A percentile compares a stretch with the other conserved stretches of the same genome.
Conservation (phyloP, 2,329 filamentous ascomycete species). For the Phaeophleospora eucalypticola region DNA sequence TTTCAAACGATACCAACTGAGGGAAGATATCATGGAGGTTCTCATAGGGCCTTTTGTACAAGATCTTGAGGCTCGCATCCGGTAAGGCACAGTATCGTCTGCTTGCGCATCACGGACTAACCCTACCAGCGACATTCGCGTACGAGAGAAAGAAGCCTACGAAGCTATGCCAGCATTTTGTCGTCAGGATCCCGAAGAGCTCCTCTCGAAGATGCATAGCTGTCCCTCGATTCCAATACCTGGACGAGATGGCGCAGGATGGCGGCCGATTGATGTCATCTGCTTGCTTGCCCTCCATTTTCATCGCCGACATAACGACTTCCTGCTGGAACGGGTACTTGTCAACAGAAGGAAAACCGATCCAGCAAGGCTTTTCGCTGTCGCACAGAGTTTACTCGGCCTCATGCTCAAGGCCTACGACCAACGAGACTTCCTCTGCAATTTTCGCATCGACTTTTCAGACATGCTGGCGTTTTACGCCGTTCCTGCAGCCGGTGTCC, state of each 20-base stretch:
- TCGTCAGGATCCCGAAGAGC: conserved; percentile 12
- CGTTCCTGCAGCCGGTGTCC: conserved; percentile 17
- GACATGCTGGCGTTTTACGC: conserved; percentile 18
- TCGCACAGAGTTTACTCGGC: conserved; percentile 12
- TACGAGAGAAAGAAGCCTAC: conserved; percentile 10
- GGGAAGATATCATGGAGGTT: conserved; percentile 20
- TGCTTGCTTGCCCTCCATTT: conserved; percentile 13
- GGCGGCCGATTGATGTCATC: conserved; percentile 15
- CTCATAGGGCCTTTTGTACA: conserved; percentile 11
- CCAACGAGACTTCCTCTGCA: conserved; percentile 13
- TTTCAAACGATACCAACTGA: conserved; percentile 6
- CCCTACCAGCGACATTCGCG: conserved; percentile 7
- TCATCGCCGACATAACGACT: conserved; percentile 10
- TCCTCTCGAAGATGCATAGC: conserved; percentile 12
- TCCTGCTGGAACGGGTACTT: conserved; percentile 19
- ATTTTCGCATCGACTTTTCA: conserved; percentile 17
- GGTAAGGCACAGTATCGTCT: neutral
- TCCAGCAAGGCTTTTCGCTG: conserved; percentile 9
- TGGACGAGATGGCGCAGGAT: conserved; percentile 7
- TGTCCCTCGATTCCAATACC: conserved; percentile 11
- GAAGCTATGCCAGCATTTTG: conserved; percentile 12
- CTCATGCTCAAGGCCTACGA: conserved; percentile 13
- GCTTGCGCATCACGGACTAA: neutral
- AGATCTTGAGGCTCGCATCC: conserved; percentile 12
- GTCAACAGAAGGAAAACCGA: conserved; percentile 13